Base-by-base conservation (phyloP, 495 filamentous ascomycete species). In the Pyronema omphalodes region DNA sequence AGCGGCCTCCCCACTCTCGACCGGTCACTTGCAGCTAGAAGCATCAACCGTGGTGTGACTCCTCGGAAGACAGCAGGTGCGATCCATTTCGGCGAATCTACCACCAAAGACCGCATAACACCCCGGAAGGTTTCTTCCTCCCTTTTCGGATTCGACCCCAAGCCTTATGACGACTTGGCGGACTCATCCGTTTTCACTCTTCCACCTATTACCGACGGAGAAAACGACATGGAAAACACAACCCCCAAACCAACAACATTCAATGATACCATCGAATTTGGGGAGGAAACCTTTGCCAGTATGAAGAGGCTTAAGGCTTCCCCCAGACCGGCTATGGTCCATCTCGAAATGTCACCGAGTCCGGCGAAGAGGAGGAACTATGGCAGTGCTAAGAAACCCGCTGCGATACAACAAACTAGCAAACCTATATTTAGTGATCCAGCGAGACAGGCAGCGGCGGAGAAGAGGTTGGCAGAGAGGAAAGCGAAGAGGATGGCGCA, bases 1-100 rank as follows among this genome's bases (percentile, higher is more conserved):
- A 63, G 60, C 54, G 61, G 63, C 34, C 56, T 63, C 48, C 60
- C 60, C 43, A 60, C 61, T 7, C 51, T 63, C n/a, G 60, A 63
- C 39, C 60, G 23, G 23, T 29, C 23, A 1, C 23, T 29, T 29
- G 61, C 34, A 63, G 56, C 41, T 63, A 63, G 12, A 60, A 63
- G 23, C 23, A 29, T 29, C 23, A 29, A 29, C 23, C 23, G 23
- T 29, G 23, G 23, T 5, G 23, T 29, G 2, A 29, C 23, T 29
- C 23, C 23, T 41, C 61, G 54, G 46, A 62, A 55, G 35, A 34
- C 11, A 33, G 48, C 53, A 8, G 49, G 54, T 8, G 23, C 19
- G 23, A 50, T 23, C 47, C 47, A 36, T 5, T 29, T 29, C 23
- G 23, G 23, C 23, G 23, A 29, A 9, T 23, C 44, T 1, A 17